Evolutionary conservation across 108 stramenopile species (phyloP).

Genomic region (Schizochytrium sp.): DNA sequence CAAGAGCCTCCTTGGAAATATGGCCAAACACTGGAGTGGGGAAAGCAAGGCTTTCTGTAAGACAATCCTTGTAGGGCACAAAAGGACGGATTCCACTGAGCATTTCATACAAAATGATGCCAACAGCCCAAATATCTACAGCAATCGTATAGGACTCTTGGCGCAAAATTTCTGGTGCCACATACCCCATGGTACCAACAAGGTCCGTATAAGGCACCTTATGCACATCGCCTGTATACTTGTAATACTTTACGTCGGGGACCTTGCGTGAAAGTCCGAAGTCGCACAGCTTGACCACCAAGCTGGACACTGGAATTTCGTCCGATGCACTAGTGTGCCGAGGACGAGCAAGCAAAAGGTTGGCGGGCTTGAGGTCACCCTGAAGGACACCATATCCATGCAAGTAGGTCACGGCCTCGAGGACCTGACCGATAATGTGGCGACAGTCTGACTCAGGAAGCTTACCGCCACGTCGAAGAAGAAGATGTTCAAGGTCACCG

Average conservation of each 20-base stretch:
- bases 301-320: slow-evolving; percentile 30
- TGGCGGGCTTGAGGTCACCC: slow-evolving; percentile 64
- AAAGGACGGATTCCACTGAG: slow-evolving; percentile 87
- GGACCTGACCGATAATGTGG: slow-evolving; percentile 37
- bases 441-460: slow-evolving; percentile 2
- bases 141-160: slow-evolving; percentile 64
- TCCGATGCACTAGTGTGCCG: neutral
- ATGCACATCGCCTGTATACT: slow-evolving; percentile 58
- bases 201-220: slow-evolving; percentile 80
- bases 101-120: slow-evolving; percentile 94
- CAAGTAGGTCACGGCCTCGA: slow-evolving; percentile 56
- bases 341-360: slow-evolving; percentile 16
- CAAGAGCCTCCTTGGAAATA: neutral
- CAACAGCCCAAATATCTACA: slow-evolving; percentile 95
- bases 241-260: slow-evolving; percentile 72
- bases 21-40: slow-evolving; percentile 33
- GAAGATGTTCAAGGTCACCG: slow-evolving; percentile 43
- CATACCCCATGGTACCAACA: slow-evolving; percentile 88
- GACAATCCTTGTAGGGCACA: slow-evolving; percentile 49
- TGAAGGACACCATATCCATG: slow-evolving; percentile 57
- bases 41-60: neutral
- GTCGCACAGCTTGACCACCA: slow-evolving; percentile 93
- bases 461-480: neutral
- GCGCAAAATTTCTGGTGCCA: slow-evolving; percentile 67
- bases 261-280: slow-evolving; percentile 95